A percentile compares a stretch with the other conserved stretches of the same genome.
phyloP scores from a whole-genome alignment of 139 green algal genomes.

The Chlorella ohadii region DNA sequence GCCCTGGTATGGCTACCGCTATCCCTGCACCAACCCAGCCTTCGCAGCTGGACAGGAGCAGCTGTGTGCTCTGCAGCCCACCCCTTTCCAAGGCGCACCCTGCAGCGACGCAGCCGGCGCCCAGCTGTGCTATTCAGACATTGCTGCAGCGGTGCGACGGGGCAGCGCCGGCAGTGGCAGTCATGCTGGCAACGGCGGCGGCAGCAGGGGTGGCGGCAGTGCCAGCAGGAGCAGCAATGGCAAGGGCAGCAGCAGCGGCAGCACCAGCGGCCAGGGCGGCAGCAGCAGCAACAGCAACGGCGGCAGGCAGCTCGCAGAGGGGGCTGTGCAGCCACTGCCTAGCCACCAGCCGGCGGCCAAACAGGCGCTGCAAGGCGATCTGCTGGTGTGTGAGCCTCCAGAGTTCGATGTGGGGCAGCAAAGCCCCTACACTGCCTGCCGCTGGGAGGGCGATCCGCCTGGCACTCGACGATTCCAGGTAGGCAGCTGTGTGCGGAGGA shows the following conservation, averaged over 20 bases:
- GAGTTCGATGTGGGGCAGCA: conserved; percentile 34
- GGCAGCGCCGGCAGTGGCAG: not conserved
- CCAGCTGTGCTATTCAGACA: conserved; percentile 46
- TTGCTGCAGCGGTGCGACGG: conserved; percentile 15
- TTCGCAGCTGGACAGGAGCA: not conserved
- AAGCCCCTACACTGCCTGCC: conserved; percentile 29
- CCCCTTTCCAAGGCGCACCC: conserved; percentile 38
- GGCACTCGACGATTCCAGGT: conserved; percentile 39
- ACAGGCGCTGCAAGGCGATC: not conserved
- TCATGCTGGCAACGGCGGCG: not conserved
- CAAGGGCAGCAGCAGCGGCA: not conserved
- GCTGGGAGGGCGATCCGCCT: conserved; percentile 29
- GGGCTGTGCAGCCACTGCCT: not conserved
- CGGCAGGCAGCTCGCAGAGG: not conserved
- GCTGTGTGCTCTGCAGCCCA: conserved; percentile 45
- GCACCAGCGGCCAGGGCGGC: not conserved
- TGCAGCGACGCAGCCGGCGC: conserved; percentile 63
- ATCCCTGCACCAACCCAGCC: conserved; percentile 46
- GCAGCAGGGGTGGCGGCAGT: not conserved
- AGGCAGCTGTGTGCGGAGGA: too few species aligned
- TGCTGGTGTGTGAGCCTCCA: not conserved
- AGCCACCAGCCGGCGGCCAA: not conserved
- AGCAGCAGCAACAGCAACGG: not conserved
- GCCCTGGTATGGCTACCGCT: conserved; percentile 71
- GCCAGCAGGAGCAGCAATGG: not conserved